Evolutionary conservation across 1,284 basidiomycete genomes (phyloP), one percentile per base, ranked within the genome.

Genomic region (Fomitopsis betulina): DNA sequence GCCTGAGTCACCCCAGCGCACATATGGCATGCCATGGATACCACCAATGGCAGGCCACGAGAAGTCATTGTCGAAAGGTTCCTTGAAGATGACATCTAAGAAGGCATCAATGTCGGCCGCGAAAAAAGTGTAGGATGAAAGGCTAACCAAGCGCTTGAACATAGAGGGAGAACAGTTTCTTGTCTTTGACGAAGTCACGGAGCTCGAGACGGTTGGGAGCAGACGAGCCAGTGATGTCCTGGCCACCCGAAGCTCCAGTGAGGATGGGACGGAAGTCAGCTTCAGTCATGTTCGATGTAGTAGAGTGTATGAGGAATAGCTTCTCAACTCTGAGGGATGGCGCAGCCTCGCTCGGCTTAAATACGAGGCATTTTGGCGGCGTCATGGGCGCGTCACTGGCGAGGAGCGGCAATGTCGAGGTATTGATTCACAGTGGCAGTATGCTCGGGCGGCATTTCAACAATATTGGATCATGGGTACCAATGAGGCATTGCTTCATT

Each of bases 1-100:
- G 3, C 70, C 72, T 19, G 73, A 69, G 9, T 70, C 75, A 54
- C 78, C 71, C 79, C 79, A 82, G 3, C 67, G 63, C 10, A 68
- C 65, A 56, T 72, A 77, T 0, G 81, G 81, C 13, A 77, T 62
- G 5, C 80, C 81, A 59, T 82, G 80, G 55, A 82, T 82, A n/a
- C 79, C 77, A 7, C 68, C 73, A 50, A 82, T 70, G 52, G 75
- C 72, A 70, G 79, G 81, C 68, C 73, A 77, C 7, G 79, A 80
- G 23, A 61, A 62, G 6, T 75, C 62, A 32, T 54, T 61, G 68
- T 60, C 2, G 66, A 32, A 55, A 13, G 47, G 50, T 10, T 59
- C 54, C 25, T 67, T 62, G 45, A 67, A 69, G 68, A 80, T 76
- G 15, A 56, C 45, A 54, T 67, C 78, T 79, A 53, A 32, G n/a